Base-by-base conservation (phyloP, 2,329 filamentous ascomycete species). In the Periconia macrospinosa region DNA sequence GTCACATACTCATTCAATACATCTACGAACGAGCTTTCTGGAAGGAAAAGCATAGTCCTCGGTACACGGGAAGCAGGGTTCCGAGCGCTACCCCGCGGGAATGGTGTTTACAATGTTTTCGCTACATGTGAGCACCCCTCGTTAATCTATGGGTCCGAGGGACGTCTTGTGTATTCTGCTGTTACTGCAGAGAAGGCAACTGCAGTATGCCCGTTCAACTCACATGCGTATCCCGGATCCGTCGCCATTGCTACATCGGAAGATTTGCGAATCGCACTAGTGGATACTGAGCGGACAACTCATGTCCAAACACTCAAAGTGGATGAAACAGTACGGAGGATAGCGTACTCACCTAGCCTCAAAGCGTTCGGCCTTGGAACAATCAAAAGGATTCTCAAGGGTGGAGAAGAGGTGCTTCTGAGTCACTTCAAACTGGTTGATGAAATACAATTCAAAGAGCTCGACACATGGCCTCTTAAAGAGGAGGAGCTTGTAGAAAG, bases 91-190 rank as follows among this genome's bases (percentile, higher is more conserved):
- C 90, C 92, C 0, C 83, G 87, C 47, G 79, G 79, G 1, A 78
- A 87, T 49, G 80, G 73, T 0, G 77, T 91, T 0, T 89, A 83
- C 69, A 95, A 90, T 63, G 87, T 99, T 0, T 96, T 99, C 70
- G 91, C 92, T 0, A 96, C 91, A 0, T 96, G 92, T 53, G 94
- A 99, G 66, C 91, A 97, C 68, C 90, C 94, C 0, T 97, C 91
- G 58, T 76, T 99, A 50, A 96, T 99, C 46, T 97, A 99, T 69
- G 90, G 89, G 9, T 86, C 87, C 0, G 92, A 97, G 68, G 91
- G 90, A 1, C 84, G 92, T 19, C 88, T 97, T 41, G 86, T 96
- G 1, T 99, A 95, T 75, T 96, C 92, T 5, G 92, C 94, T 1
- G 91, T 97, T 1, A 96, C 93, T 13, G 91, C 92, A 2, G 90